Base-by-base conservation (phyloP, 257 asterid genomes). In the Marsdenia floribunda region DNA sequence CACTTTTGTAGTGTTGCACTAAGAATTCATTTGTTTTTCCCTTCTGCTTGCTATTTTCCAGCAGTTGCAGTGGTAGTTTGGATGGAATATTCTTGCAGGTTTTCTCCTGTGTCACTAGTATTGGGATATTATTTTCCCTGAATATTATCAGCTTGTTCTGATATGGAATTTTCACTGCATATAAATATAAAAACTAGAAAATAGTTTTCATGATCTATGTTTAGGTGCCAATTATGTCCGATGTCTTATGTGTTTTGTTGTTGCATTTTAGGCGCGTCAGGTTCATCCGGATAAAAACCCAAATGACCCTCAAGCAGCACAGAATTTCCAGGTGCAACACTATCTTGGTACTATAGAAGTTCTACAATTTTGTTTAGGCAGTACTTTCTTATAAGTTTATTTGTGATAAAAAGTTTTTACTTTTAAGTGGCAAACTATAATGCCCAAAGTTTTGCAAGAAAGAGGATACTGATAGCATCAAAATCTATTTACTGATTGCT, bases 251-350 rank as follows among this genome's bases (percentile, higher is more conserved):
- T 37, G 42, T 38, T 66, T 6, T 37, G 3, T 19, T 66, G 16
- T 66, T 38, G 29, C 50, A 6, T 66, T 38, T 38, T 81, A 95
- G 99, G 99, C 99, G 29, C 89, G 98, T 58, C 96, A 95, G 85
- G 99, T 95, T 81, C 99, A 95, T 84, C 99, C 99, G 29, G 99
- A 95, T 83, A 95, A 95, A 87, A 95, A 95, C 79, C 98, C 97
- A 12, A 95, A 95, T 60, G 96, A 95, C 83, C 99, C 99, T 73
- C 80, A 72, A 85, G 98, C 99, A 63, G 99, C 99, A 24, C 91
- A 90, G 38, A 95, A 95, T 61, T 95, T 95, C 79, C 99, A 95
- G 96, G 99, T 80, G 74, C 78, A 82, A 44, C 22, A 69, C 47
- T 64, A 37, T 58, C 47, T 53, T 58, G 65, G 46, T 37, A 58